Conservation (phyloP, 768 basidiomycete species). For the Nidularia sp. region DNA sequence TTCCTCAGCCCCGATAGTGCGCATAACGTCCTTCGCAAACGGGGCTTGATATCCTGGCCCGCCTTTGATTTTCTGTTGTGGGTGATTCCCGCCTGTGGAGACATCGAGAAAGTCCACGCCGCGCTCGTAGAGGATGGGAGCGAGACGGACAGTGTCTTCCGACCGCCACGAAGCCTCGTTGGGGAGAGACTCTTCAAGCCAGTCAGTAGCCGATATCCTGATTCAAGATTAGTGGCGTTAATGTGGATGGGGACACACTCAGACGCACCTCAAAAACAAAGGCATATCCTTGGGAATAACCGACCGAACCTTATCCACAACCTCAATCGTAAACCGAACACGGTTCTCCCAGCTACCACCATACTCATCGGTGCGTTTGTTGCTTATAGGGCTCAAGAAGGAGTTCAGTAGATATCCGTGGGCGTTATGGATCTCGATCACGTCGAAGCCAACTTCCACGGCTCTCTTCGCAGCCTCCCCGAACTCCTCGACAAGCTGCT, state of each 20-base stretch:
- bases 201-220: slow-evolving; percentile 71
- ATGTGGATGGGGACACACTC: neutral
- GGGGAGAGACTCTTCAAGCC: slow-evolving; percentile 56
- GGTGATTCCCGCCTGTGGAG: slow-evolving; percentile 57
- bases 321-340: slow-evolving; percentile 54
- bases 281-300: slow-evolving; percentile 61
- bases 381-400: slow-evolving; percentile 58
- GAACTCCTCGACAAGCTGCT: slow-evolving; percentile 52
- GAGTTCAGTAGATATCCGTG: slow-evolving; percentile 57
- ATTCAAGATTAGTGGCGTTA: neutral
- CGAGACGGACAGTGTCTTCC: slow-evolving; percentile 64
- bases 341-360: slow-evolving; percentile 73
- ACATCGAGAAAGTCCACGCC: slow-evolving; percentile 79
- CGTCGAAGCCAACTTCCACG: slow-evolving; percentile 56
- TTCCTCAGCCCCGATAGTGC: slow-evolving; percentile 26
- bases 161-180: slow-evolving; percentile 63
- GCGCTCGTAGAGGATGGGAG: slow-evolving; percentile 51
- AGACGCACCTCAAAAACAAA: slow-evolving; percentile 54
- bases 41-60: slow-evolving; percentile 51
- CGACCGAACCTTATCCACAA: slow-evolving; percentile 60
- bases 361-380: slow-evolving; percentile 65
- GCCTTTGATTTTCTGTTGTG: slow-evolving; percentile 30
- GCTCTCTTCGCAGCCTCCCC: slow-evolving; percentile 46
- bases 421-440: slow-evolving; percentile 59
- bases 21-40: slow-evolving; percentile 51